Base-by-base conservation (phyloP, 2,329 filamentous ascomycete species). In the Erysiphe pulchra region DNA sequence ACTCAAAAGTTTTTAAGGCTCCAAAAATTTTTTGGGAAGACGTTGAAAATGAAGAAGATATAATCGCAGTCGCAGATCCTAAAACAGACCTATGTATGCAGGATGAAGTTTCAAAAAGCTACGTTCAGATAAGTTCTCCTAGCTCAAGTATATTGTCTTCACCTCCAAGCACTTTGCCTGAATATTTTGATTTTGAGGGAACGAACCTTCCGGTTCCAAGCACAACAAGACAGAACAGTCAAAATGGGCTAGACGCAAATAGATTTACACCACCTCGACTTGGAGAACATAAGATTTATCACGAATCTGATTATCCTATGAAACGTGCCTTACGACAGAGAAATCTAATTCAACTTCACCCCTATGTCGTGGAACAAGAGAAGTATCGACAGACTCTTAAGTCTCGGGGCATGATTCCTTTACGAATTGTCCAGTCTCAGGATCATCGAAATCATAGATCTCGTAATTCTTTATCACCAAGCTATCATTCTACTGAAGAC, bases 61-160 rank as follows among this genome's bases (percentile, higher is more conserved):
- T 44, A 20, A 31, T 39, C 31, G 31, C 7, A 16, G 2, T 17
- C 20, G 43, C 14, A 20, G 28, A 11, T 14, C 34, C 38, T 8
- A 40, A 16, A n/a, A 17, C n/a, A 45, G 30, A 24, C 11, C 17
- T 30, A 13, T 46, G 40, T 32, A 36, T 40, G 13, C 50, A 54
- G 11, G 62, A 64, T 33, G 61, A 61, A 20, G 59, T 62, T 50
- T 62, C 61, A 2, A 57, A 48, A 36, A 60, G 58, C 49, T 60
- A 63, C 53, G 56, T 63, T n/a, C 56, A 56, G 34, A 50, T 60
- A 33, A 60, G 57, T 14, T 59, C 60, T 4, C 54, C 58, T 4
- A 54, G 52, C 12, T 55, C 51, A 14, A 59, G 55, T 36, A 54
- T 55, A 13, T 50, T 56, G 36, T 47, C 56, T 31, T 56, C 53